Percentiles rank a stretch among this genome's conserved stretches.
Conservation (phyloP, 2,329 filamentous ascomycete species). For the Ceratocystis diversiconidia region DNA sequence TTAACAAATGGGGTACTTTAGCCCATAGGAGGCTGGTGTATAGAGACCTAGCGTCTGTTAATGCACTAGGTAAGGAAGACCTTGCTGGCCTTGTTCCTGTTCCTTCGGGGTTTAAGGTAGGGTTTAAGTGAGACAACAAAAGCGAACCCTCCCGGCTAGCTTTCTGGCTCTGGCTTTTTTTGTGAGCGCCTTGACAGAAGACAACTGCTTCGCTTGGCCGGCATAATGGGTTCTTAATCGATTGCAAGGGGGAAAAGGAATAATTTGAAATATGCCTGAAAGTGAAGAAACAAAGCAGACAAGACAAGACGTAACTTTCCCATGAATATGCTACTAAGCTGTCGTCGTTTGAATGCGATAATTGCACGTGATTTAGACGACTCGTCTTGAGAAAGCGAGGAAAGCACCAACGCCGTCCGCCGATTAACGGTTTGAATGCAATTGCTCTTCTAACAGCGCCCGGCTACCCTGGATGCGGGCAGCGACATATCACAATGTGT, state of each 20-base stretch:
- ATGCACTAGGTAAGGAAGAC: not conserved
- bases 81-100: slow-evolving; percentile 6
- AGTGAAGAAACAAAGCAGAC: not conserved
- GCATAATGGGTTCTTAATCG: not conserved
- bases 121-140: slow-evolving; percentile 6
- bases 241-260: not conserved
- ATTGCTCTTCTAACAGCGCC: not conserved
- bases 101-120: slow-evolving; percentile 6
- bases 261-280: not conserved
- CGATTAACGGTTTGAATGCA: not conserved
- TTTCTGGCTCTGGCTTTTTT: not conserved
- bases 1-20: not conserved
- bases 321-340: not conserved
- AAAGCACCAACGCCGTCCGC: not conserved
- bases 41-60: not conserved
- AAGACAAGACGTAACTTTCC: not conserved
- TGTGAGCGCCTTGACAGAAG: not conserved
- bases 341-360: not conserved
- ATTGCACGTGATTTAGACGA: slow-evolving; percentile 4
- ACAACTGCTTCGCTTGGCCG: not conserved
- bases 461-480: not conserved
- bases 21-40: not conserved
- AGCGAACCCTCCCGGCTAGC: not conserved
- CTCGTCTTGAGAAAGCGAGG: not conserved
- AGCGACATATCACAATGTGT: not conserved